phyloP scores from a whole-genome alignment of 257 asterid species.

The Phtheirospermum japonicum region DNA sequence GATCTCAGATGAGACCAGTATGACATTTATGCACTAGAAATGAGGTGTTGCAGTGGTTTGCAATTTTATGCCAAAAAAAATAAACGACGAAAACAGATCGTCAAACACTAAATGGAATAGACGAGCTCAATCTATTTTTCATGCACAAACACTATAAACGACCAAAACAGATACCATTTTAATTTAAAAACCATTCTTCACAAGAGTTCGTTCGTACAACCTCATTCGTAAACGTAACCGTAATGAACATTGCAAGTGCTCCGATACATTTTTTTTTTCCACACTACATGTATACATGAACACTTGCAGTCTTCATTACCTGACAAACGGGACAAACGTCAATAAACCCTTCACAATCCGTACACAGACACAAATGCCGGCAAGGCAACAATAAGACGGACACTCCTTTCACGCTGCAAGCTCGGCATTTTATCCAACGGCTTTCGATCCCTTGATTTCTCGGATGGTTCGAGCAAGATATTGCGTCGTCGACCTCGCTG shows the following conservation, averaged over 20 bases:
- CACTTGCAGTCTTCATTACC: slow-evolving; percentile 68
- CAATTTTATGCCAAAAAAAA: too few relatives aligned
- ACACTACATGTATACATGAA: slow-evolving; percentile 59
- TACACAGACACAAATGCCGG: slow-evolving; percentile 65
- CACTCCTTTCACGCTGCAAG: slow-evolving; percentile 42
- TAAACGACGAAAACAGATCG: too few relatives aligned
- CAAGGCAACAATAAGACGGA: slow-evolving; percentile 58
- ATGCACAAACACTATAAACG: too few relatives aligned
- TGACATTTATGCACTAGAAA: too few relatives aligned
- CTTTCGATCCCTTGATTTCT: slow-evolving; percentile 21
- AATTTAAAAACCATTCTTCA: too few relatives aligned
- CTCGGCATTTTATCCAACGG: slow-evolving; percentile 40
- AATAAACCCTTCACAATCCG: slow-evolving; percentile 55
- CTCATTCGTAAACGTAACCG: slow-evolving; percentile 6
- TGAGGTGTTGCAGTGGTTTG: too few relatives aligned
- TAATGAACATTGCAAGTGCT: slow-evolving; percentile 43
- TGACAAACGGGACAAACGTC: slow-evolving; percentile 63
- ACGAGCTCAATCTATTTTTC: too few relatives aligned
- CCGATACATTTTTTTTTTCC: slow-evolving; percentile 25
- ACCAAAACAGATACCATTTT: too few relatives aligned
- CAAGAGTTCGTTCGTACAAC: too few relatives aligned
- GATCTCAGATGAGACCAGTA: too few relatives aligned
- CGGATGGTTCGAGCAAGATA: slow-evolving; percentile 48
- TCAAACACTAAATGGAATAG: too few relatives aligned
- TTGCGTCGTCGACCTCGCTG: slow-evolving; percentile 67